Conservation (phyloP, 192 early-diverging fungal genomes). For the Backusella morwellensis region DNA sequence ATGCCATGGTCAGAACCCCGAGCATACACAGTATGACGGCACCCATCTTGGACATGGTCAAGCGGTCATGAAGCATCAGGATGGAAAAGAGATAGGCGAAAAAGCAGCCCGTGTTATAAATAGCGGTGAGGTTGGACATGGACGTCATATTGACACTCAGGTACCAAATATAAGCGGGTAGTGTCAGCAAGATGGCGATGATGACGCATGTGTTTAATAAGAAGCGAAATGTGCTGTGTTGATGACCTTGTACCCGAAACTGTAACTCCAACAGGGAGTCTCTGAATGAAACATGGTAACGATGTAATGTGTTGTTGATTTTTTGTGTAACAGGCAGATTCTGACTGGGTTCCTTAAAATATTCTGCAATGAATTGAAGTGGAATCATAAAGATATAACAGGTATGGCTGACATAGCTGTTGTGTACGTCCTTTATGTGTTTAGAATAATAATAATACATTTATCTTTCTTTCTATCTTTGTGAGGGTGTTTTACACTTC, state of each 20-base stretch:
- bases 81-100: slow-evolving; percentile 83
- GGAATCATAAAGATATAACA: slow-evolving; percentile 42
- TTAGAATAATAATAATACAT: slow-evolving; percentile 23
- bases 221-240: slow-evolving; percentile 4
- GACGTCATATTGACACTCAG: slow-evolving; percentile 65
- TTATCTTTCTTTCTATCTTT: slow-evolving; percentile 10
- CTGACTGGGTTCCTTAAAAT: background rate
- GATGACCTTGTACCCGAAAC: background rate
- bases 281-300: background rate
- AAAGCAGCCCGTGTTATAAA: slow-evolving; percentile 82
- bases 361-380: slow-evolving; percentile 33
- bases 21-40: slow-evolving; percentile 65
- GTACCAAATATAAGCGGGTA: slow-evolving; percentile 80
- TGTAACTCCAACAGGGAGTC: slow-evolving; percentile 12
- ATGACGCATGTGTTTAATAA: background rate
- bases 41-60: slow-evolving; percentile 56
- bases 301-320: background rate
- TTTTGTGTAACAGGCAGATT: background rate
- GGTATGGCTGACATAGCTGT: slow-evolving; percentile 42
- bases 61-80: slow-evolving; percentile 61
- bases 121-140: slow-evolving; percentile 78
- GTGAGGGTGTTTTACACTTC: slow-evolving; percentile 6
- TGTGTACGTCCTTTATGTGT: background rate
- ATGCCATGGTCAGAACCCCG: slow-evolving; percentile 68
- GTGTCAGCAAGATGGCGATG: slow-evolving; percentile 59